Evolutionary conservation across 495 filamentous ascomycete genomes (phyloP), one percentile per base, ranked within the genome.

Genomic region (Penicillium bialowiezense): DNA sequence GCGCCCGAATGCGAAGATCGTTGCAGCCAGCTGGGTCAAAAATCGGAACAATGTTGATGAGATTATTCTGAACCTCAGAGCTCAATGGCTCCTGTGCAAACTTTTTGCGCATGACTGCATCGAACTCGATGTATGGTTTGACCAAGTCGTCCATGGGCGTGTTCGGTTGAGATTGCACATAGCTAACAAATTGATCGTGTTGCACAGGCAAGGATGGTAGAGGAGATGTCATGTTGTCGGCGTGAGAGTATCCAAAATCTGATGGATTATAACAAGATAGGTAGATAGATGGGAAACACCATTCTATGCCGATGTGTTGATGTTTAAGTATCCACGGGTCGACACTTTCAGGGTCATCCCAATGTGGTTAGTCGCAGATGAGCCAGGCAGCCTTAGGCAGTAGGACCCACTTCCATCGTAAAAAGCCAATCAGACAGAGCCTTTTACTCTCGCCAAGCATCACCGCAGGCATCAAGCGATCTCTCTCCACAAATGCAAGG

Each of bases 81-180:
- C 88, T 76, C 17, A 71, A 60, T 2, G 83, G 81, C 9, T 86
- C 70, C 64, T 91, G 88, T 31, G 89, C 88, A 59, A 82, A 92
- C 20, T 82, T 62, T 58, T 84, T 81, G 19, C 89, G 84, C 5
- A 89, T 64, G 39, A 78, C 74, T 17, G 79, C 74, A 51, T 92
- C 89, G 45, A 80, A 89, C 8, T 76, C 63, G 51, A 84, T 82
- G 65, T 82, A 92, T 1, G 88, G 89, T 50, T 78, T 66, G 32
- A 90, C 59, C 19, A 91, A 61, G 18, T 87, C 66, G 0, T 46
- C 50, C 43, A 91, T 68, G 2, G 81, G 69, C 19, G 61, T 75
- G 2, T 79, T 49, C 5, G 79, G 77, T 44, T 86, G 71, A 39
- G 73, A 55, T 3, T 66, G 26, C 20, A 81, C 33, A 57, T 76